Percentiles rank a stretch among this genome's conserved stretches.
Conservation (phyloP, 2,329 filamentous ascomycete genomes). For the Curvularia eragrostidis region DNA sequence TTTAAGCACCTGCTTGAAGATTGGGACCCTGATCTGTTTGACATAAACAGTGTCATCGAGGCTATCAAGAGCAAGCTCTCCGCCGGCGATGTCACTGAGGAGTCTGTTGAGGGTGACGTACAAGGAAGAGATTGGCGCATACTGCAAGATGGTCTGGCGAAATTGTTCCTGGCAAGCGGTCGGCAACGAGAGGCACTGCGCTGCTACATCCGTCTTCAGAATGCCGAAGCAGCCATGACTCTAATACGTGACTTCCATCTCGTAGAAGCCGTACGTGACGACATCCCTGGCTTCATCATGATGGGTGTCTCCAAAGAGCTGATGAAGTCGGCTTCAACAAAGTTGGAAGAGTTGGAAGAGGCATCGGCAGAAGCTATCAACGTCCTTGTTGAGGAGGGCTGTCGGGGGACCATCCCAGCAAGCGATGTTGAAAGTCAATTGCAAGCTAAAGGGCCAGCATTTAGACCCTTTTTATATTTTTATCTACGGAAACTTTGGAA, state of each 20-base stretch:
- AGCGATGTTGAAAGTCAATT: slow-evolving; percentile 81
- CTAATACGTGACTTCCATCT: slow-evolving; percentile 88
- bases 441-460: slow-evolving; percentile 54
- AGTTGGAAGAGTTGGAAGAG: slow-evolving; percentile 74
- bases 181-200: slow-evolving; percentile 83
- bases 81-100: slow-evolving; percentile 75
- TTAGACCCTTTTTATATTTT: slow-evolving; percentile 84
- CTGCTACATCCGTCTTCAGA: slow-evolving; percentile 88
- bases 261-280: slow-evolving; percentile 86
- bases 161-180: slow-evolving; percentile 81
- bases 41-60: slow-evolving; percentile 75
- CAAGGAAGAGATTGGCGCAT: slow-evolving; percentile 84
- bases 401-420: slow-evolving; percentile 83
- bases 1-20: slow-evolving; percentile 80
- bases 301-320: slow-evolving; percentile 80
- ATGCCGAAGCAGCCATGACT: slow-evolving; percentile 86
- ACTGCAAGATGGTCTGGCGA: slow-evolving; percentile 84
- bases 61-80: slow-evolving; percentile 83
- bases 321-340: slow-evolving; percentile 70
- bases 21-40: slow-evolving; percentile 86
- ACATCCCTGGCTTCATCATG: slow-evolving; percentile 87
- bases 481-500: slow-evolving; percentile 88
- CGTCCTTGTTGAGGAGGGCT: slow-evolving; percentile 87
- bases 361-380: slow-evolving; percentile 83
- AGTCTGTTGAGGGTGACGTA: slow-evolving; percentile 75